Conservation (phyloP, 306 rosid genomes). For the Begonia loranthoides region DNA sequence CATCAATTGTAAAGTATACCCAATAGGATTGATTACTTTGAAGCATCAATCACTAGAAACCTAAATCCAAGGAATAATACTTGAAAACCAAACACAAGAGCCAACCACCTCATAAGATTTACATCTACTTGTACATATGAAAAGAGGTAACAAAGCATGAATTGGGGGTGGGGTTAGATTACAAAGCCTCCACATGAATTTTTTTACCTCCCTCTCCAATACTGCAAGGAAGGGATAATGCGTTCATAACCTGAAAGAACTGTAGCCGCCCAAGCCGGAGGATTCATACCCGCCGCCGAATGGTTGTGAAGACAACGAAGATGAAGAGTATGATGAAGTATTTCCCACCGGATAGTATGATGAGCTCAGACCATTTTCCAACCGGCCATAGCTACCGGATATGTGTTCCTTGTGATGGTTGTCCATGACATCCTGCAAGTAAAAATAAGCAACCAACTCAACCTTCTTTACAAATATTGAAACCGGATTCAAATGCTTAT, state of each 20-base stretch:
- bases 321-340: conserved; percentile 34
- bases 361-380: conserved; percentile 53
- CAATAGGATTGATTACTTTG: too few relatives aligned
- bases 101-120: too few relatives aligned
- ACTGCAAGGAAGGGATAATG: not conserved
- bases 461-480: not conserved
- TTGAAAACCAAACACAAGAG: too few relatives aligned
- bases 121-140: too few relatives aligned
- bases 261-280: conserved; percentile 61
- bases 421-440: conserved; percentile 56
- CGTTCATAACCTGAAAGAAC: conserved; percentile 56
- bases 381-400: conserved; percentile 37
- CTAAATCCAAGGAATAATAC: too few relatives aligned
- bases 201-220: too few relatives aligned
- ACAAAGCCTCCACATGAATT: too few relatives aligned
- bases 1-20: too few relatives aligned
- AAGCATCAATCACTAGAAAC: too few relatives aligned
- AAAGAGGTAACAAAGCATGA: too few relatives aligned
- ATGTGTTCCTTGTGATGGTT: conserved; percentile 41
- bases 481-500: too few relatives aligned
- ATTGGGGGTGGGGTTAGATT: too few relatives aligned
- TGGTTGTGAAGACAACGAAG: conserved; percentile 52
- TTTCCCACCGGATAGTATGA: conserved; percentile 43
- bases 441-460: not conserved
- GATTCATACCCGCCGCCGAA: conserved; percentile 51